Base-by-base conservation (phyloP, 345 rosid species). In the Geranium brycei region DNA sequence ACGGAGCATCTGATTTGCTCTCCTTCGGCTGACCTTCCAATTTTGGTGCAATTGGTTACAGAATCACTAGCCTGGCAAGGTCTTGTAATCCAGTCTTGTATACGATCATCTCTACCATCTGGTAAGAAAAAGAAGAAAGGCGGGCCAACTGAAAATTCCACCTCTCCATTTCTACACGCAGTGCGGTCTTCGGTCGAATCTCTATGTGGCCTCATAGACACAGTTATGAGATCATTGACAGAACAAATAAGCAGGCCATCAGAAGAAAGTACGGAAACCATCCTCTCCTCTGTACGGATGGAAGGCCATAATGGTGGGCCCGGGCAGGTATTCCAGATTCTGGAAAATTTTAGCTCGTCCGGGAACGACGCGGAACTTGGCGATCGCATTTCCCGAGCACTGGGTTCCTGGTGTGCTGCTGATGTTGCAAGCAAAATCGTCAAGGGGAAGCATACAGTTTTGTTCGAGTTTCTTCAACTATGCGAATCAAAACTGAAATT, bases 61-160 rank as follows among this genome's bases (percentile, higher is more conserved):
- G 93, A 95, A 77, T 95, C 99, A 10, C 70, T 95, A 74, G 91
- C 97, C 3, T 95, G 97, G 96, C 96, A 87, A 66, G 64, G 76
- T 58, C 82, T 95, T 65, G 68, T 95, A 35, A 76, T 95, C 35
- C 97, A 87, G 70, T 86, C 88, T 19, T 84, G 81, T 56, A 78
- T 84, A 19, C 91, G 97, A 30, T 73, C 82, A 6, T 80, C 79
- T 58, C 70, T 80, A 71, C 97, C 97, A 61, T 77, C 92, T 55
- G 97, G 97, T 71, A 90, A 87, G 80, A 95, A 91, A 77, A 93
- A 90, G 83, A 95, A 91, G 84, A 93, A 87, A 77, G 71, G 80
- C 58, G 91, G 81, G 64, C 64, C 75, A 7, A 5, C 73, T 4
- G 96, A 85, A 41, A 87, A 75, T 31, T 63, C 82, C 5, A 40